Conservation (phyloP, 331 rosid genomes). For the Malus hybrid region DNA sequence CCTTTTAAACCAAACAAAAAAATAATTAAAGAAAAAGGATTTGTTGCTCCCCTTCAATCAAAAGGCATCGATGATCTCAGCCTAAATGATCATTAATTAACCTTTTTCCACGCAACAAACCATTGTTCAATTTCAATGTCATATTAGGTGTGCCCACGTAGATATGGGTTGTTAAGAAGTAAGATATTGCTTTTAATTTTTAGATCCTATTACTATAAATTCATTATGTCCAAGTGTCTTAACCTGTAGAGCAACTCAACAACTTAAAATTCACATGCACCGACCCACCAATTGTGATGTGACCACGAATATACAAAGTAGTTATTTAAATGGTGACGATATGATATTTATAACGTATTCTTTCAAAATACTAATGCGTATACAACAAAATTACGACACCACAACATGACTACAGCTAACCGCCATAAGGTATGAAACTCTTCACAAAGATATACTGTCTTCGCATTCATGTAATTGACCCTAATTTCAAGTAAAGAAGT, state of each 20-base stretch:
- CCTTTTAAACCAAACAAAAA: not conserved
- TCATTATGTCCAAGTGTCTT: no score
- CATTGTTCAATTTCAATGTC: not conserved
- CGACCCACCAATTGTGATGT: not conserved
- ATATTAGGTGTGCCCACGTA: not conserved
- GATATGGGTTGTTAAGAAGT: constrained; percentile 5
- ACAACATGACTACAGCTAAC: no score
- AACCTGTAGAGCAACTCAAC: constrained; percentile 9
- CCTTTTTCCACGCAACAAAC: not conserved
- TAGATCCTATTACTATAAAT: not conserved
- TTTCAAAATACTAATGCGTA: no score
- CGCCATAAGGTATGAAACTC: no score
- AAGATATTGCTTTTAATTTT: constrained; percentile 2
- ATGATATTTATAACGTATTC: no score
- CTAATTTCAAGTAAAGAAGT: not conserved
- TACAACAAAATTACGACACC: no score
- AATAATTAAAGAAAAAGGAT: no score
- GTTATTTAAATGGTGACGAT: not conserved
- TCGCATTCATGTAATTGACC: no score
- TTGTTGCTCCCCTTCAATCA: not conserved
- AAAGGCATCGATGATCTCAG: not conserved
- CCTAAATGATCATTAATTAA: not conserved
- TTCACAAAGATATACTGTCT: no score
- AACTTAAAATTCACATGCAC: not conserved
- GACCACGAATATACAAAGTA: not conserved